Base-by-base conservation (phyloP, 2,329 filamentous ascomycete genomes). In the Alternaria arbusti region DNA sequence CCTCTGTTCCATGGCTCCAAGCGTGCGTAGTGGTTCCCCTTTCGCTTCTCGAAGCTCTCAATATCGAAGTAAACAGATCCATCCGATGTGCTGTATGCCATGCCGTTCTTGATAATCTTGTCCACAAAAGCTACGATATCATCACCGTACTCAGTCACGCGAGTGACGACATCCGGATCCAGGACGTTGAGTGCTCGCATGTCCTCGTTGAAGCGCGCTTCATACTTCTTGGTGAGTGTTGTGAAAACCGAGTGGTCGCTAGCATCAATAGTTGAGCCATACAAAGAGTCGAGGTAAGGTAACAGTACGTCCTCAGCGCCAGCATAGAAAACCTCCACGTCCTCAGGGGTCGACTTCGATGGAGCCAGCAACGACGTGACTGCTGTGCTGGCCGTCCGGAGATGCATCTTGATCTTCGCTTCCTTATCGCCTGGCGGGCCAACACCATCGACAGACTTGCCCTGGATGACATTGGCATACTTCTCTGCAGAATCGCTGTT, bases 51-150 rank as follows among this genome's bases (percentile, higher is more conserved):
- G 74, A 97, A 98, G 0, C 92, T 88, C 5, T 86, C 84, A 68
- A 97, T 97, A 73, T 97, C 95, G 67, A 97, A 98, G 80, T 97
- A 97, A 0, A 98, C 93, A 0, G 93, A 97, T 0, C 94, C 94
- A 70, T 96, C 91, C 0, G 84, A 80, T 0, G 87, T 88, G 32
- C 82, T 83, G 74, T 98, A 98, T 2, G 90, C 95, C 71, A 94
- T 97, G 0, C 92, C 91, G 76, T 97, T 97, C 55, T 91, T 83
- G 22, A 96, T 88, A 60, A 97, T 92, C 68, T 87, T 89, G 73
- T 95, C 87, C 0, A 97, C 93, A 67, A 97, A 97, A 10, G 87
- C 84, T 49, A 92, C 93, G 74, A 98, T 97, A 74, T 97, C 90
- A 0, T 90, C 89, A 5, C 95, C 91, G 71, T 96, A 97, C 73